Evolutionary conservation across 1,284 basidiomycete genomes (phyloP), one percentile per base, ranked within the genome.

Genomic region (Phlebopus sp.): DNA sequence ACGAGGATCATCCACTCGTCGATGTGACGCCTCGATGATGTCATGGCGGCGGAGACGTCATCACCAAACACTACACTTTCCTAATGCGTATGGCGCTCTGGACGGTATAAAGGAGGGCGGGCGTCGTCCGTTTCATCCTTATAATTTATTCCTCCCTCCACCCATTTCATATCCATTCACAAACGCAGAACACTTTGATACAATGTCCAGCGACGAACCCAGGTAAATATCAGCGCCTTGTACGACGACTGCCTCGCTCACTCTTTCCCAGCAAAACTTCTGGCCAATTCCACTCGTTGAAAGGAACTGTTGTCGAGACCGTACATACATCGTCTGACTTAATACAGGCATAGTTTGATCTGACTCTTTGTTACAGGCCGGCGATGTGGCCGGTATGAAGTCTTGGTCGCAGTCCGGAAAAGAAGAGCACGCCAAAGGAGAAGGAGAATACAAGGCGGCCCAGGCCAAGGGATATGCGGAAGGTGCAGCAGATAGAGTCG

Each of bases 341-440:
- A 2, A 3, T 3, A 2, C 10, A 4, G 4, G 21, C 4, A 23
- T 2, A 2, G 3, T 9, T 19, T 14, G 0, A 3, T 5, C 30
- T 51, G 18, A 56, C 30, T 41, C 35, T 17, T 55, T 44, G n/a
- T 23, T 23, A 7, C 42, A 75, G 66, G 60, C 78, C 43, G 80
- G 82, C 46, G 72, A 80, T 54, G 21, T 74, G 43, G 74, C 71
- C 35, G 79, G 79, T 17, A 59, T 69, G 7, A 53, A 67, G 44
- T 60, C 69, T 2, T 81, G 77, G 80, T 55, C 72, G 57, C 63
- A 75, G 52, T 69, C 79, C 29, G 85, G 86, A 15, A 79, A 79
- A 55, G 72, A 88, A 51, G 82, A 86, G 59, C 86, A 87, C 60
- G 71, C 73, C 36, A 64, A 72, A 46, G 86, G 86, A 43, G 86